A percentile compares a stretch with the other conserved stretches of the same genome.
phyloP scores from a whole-genome alignment of 805 yeast species.

The Grigorovia jiainica region DNA sequence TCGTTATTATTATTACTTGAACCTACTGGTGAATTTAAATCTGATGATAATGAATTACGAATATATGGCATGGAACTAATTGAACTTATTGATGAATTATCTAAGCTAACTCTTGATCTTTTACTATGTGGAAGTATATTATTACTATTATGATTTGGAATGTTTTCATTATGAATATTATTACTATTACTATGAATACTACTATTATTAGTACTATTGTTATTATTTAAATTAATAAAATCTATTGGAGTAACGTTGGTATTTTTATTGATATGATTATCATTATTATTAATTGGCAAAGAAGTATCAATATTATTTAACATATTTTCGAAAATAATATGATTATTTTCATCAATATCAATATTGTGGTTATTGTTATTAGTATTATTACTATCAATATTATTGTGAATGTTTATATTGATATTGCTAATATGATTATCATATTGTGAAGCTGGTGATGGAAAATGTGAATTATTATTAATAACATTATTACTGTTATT shows the following conservation, averaged over 20 bases:
- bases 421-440: conserved; percentile 27
- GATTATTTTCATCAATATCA: too few species aligned
- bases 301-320: not conserved
- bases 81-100: not conserved
- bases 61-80: not conserved
- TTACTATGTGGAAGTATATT: not conserved
- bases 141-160: not conserved
- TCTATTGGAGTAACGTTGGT: too few species aligned
- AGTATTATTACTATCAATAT: not conserved
- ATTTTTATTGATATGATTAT: not conserved
- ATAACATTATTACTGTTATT: not conserved
- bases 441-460: conserved; percentile 54
- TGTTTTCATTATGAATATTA: not conserved
- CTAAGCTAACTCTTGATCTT: not conserved
- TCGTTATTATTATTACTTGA: conserved; percentile 6
- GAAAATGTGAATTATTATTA: conserved; percentile 15
- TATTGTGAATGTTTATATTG: conserved; percentile 9
- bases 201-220: not conserved
- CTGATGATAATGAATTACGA: not conserved
- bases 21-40: conserved; percentile 37
- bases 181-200: not conserved
- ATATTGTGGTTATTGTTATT: not conserved
- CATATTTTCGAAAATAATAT: not conserved
- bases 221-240: not conserved
- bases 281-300: not conserved